Conservation (phyloP, 2,329 filamentous ascomycete genomes). For the Colletotrichum lupini region DNA sequence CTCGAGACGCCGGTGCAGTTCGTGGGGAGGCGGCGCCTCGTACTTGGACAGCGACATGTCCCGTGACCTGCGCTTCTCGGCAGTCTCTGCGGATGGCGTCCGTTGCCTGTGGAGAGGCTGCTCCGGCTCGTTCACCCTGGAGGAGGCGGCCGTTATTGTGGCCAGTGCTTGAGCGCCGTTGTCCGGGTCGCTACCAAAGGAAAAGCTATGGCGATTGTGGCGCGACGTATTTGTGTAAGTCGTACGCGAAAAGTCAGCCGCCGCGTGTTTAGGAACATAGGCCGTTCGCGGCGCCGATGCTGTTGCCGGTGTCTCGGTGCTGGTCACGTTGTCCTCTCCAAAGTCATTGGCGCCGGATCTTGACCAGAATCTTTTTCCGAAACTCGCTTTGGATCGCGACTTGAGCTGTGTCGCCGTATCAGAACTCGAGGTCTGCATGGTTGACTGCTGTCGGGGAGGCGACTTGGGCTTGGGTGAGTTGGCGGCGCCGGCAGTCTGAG, state of each 20-base stretch:
- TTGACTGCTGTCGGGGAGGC: neutral
- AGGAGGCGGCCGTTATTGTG: neutral
- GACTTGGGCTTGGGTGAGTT: neutral
- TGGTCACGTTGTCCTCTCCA: constrained; percentile 9
- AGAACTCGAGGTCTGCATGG: neutral
- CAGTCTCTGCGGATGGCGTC: neutral
- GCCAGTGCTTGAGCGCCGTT: neutral
- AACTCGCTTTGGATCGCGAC: constrained; percentile 28
- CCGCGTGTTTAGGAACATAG: constrained; percentile 44
- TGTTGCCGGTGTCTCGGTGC: neutral
- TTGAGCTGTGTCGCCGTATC: constrained; percentile 10
- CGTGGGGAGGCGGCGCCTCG: constrained; percentile 16
- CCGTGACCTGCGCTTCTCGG: constrained; percentile 12
- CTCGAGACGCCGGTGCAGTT: constrained; percentile 30
- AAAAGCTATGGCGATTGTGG: constrained; percentile 27
- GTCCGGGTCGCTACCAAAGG: constrained; percentile 5
- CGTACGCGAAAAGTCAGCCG: constrained; percentile 44
- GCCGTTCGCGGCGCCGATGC: constrained; percentile 14
- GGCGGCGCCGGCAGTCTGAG: neutral
- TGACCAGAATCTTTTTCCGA: constrained; percentile 36
- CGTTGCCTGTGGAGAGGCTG: constrained; percentile 1
- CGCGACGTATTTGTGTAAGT: constrained; percentile 33
- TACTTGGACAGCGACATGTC: constrained; percentile 16
- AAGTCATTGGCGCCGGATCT: constrained; percentile 32
- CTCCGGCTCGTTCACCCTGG: neutral